Percentiles rank a stretch among this genome's conserved stretches.
Conservation (phyloP, 1,284 basidiomycete species). For the Vanrija sp. region DNA sequence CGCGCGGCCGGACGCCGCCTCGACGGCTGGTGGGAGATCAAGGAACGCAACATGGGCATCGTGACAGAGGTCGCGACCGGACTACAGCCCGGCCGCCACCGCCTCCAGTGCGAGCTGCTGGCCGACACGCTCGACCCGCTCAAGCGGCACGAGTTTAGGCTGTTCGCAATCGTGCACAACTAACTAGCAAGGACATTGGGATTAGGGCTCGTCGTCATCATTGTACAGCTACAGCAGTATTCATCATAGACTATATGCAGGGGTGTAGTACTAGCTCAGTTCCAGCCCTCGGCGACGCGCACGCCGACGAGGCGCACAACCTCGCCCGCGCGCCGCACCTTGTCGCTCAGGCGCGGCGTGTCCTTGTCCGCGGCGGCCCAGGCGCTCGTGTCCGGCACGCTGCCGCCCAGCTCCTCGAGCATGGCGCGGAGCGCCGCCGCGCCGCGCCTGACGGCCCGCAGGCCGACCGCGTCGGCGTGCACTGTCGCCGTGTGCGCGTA, state of each 20-base stretch:
- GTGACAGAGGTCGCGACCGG: conserved; percentile 30
- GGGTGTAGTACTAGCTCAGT: conserved; percentile 13
- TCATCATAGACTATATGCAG: not conserved
- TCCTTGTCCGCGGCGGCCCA: not conserved
- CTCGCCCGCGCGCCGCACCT: conserved; percentile 24
- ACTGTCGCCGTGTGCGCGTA: not conserved
- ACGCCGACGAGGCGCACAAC: conserved; percentile 36
- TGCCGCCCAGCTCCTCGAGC: too few relatives aligned
- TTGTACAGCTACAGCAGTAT: not conserved
- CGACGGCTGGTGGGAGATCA: conserved; percentile 37
- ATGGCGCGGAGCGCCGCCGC: too few relatives aligned
- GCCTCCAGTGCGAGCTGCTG: conserved; percentile 33
- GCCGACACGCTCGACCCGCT: conserved; percentile 26
- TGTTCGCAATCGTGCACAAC: conserved; percentile 17
- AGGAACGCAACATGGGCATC: conserved; percentile 40
- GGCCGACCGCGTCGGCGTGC: not conserved
- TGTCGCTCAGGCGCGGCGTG: conserved; percentile 10
- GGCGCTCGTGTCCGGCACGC: not conserved
- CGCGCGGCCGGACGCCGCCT: conserved; percentile 14
- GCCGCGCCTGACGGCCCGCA: not conserved
- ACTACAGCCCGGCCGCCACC: conserved; percentile 31
- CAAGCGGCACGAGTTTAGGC: conserved; percentile 18
- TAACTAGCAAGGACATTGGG: not conserved
- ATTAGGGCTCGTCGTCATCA: not conserved
- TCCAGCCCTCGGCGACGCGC: conserved; percentile 34